phyloP scores from a whole-genome alignment of 2,329 filamentous ascomycete species.

The Claviceps quebecensis region DNA sequence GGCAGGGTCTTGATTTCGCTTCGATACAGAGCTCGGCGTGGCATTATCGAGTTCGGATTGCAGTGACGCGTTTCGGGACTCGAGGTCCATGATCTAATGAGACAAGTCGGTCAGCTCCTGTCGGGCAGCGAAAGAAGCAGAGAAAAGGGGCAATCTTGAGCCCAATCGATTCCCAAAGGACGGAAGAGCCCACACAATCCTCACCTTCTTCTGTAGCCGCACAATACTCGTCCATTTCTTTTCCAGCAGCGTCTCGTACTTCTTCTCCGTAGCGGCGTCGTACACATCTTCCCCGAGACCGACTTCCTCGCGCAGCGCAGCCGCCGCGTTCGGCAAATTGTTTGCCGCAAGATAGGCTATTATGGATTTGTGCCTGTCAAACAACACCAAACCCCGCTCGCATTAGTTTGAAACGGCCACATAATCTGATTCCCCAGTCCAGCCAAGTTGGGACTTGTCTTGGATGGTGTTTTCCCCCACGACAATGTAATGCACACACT shows the following conservation, averaged over 20 bases:
- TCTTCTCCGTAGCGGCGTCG: constrained; percentile 72
- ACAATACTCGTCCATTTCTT: constrained; percentile 99
- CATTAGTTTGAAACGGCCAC: neutral
- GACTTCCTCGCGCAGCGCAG: constrained; percentile 64
- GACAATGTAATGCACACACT: constrained; percentile 21
- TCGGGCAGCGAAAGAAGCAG: neutral
- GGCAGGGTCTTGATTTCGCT: constrained; percentile 68
- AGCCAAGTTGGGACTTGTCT: neutral
- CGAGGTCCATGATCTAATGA: constrained; percentile 77
- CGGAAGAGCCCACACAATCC: constrained; percentile 8
- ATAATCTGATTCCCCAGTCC: neutral
- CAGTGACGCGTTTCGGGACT: constrained; percentile 56
- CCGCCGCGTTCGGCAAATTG: constrained; percentile 55
- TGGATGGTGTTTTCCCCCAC: neutral
- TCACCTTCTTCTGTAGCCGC: constrained; percentile 84
- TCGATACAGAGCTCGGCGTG: constrained; percentile 54
- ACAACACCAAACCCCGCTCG: neutral
- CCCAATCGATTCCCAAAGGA: neutral
- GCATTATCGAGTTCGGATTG: constrained; percentile 76
- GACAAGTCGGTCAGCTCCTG: neutral
- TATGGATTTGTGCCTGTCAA: constrained; percentile 71
- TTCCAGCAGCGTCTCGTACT: constrained; percentile 86
- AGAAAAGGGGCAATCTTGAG: neutral
- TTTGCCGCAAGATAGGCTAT: constrained; percentile 73
- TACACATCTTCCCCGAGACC: constrained; percentile 55